These are phyloP conservation scores for Trifolium pratense DNA, from an alignment of 306 rosid genomes.

Conservation along the genomic window DNA sequence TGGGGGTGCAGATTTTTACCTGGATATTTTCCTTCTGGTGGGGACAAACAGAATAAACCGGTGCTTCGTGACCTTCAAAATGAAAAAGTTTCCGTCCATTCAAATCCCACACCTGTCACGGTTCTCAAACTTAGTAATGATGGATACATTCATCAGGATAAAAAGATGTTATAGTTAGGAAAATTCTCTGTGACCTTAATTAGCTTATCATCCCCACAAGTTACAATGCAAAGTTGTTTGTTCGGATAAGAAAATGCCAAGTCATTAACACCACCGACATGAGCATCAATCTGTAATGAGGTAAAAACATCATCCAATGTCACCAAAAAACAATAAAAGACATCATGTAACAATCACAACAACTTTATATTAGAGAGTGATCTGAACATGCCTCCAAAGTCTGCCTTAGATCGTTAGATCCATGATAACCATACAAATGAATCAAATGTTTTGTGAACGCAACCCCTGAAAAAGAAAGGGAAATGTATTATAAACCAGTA, in stretches of 20 bases:
- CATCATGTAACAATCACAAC: slow-evolving; percentile 18
- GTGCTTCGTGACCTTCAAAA: slow-evolving; percentile 84
- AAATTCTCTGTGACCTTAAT: slow-evolving; percentile 60
- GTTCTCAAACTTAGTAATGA: slow-evolving; percentile 17
- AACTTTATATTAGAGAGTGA: slow-evolving; percentile 39
- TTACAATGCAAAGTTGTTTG: slow-evolving; percentile 62
- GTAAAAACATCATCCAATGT: slow-evolving; percentile 25
- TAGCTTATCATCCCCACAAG: slow-evolving; percentile 84
- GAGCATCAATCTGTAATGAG: slow-evolving; percentile 69
- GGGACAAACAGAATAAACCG: slow-evolving; percentile 81
- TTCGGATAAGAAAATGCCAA: slow-evolving; percentile 71
- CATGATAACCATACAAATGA: slow-evolving; percentile 68
- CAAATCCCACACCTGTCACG: slow-evolving; percentile 84
- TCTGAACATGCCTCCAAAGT: slow-evolving; percentile 58
- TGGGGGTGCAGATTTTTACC: slow-evolving; percentile 46
- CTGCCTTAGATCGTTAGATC: slow-evolving; percentile 58
- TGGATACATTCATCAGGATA: slow-evolving; percentile 24
- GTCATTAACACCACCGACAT: slow-evolving; percentile 77
- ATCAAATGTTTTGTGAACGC: slow-evolving; percentile 78
- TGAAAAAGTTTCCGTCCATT: slow-evolving; percentile 62
- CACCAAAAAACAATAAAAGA: background rate
- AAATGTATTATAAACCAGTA: slow-evolving; percentile 32
- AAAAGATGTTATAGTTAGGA: slow-evolving; percentile 14
- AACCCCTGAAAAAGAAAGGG: slow-evolving; percentile 62
- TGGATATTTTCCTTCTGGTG: slow-evolving; percentile 76